A percentile compares a stretch with the other conserved stretches of the same genome.
Evolutionary conservation across 1,284 basidiomycete genomes (phyloP).

Genomic region (Boletus coffeatus): DNA sequence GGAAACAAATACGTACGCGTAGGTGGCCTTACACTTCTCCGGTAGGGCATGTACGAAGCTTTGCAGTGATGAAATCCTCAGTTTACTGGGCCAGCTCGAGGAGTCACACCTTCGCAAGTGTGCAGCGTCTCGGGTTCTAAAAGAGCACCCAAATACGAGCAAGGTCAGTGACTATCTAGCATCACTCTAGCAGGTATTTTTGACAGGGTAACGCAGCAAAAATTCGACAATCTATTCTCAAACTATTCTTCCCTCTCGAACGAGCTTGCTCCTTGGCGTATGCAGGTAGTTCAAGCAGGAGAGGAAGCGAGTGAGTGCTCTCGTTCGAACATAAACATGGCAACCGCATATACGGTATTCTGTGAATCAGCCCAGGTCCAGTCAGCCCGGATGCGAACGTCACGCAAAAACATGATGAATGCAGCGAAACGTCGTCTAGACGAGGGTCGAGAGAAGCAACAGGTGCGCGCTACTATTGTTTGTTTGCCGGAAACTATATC

Average conservation of each 20-base stretch:
- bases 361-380: slow-evolving; percentile 32
- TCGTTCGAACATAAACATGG: not conserved
- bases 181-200: not conserved
- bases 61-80: slow-evolving; percentile 22
- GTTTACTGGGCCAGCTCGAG: slow-evolving; percentile 22
- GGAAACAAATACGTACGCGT: slow-evolving; percentile 25
- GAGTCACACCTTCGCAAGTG: slow-evolving; percentile 19
- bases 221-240: slow-evolving; percentile 28
- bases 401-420: slow-evolving; percentile 33
- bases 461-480: slow-evolving; percentile 21
- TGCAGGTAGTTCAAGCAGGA: slow-evolving; percentile 31
- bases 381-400: slow-evolving; percentile 29
- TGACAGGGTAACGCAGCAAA: slow-evolving; percentile 28
- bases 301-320: slow-evolving; percentile 33
- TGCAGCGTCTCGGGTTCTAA: slow-evolving; percentile 6
- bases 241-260: slow-evolving; percentile 31
- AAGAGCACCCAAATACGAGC: slow-evolving; percentile 9
- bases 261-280: slow-evolving; percentile 33
- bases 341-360: slow-evolving; percentile 8
- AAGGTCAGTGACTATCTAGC: slow-evolving; percentile 16
- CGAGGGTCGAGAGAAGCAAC: slow-evolving; percentile 38
- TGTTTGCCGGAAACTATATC: slow-evolving; percentile 1
- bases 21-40: slow-evolving; percentile 10
- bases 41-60: slow-evolving; percentile 2
- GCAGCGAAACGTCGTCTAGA: slow-evolving; percentile 35